phyloP scores from a whole-genome alignment of 2,329 filamentous ascomycete genomes.

The Aureobasidium sp. region DNA sequence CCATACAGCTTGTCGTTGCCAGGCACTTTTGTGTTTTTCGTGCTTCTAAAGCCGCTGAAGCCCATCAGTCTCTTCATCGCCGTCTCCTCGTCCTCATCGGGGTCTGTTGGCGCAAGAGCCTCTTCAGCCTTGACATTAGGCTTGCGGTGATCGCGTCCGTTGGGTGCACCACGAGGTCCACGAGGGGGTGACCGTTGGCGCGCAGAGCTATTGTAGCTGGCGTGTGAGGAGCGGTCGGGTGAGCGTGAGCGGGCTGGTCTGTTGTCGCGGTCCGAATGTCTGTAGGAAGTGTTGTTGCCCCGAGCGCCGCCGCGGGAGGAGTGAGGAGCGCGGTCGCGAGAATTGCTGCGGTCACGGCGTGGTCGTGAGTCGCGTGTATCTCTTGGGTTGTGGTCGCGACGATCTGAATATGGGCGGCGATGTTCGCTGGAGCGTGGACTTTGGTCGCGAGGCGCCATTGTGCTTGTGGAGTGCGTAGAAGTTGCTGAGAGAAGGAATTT shows the following conservation, averaged over 20 bases:
- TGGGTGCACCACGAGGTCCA: background rate
- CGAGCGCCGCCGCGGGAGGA: background rate
- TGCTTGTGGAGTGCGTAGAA: background rate
- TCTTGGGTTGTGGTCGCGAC: background rate
- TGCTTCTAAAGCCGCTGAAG: constrained; percentile 76
- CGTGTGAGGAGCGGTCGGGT: background rate
- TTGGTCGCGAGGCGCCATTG: constrained; percentile 11
- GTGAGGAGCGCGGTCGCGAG: constrained; percentile 3
- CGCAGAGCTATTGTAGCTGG: background rate
- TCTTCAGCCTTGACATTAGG: constrained; percentile 21
- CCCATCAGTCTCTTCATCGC: constrained; percentile 85
- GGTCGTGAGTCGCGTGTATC: background rate
- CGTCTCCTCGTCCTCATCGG: constrained; percentile 54
- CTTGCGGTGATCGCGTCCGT: background rate
- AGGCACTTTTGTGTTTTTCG: constrained; percentile 79
- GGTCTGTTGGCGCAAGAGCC: constrained; percentile 18
- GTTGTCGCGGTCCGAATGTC: background rate
- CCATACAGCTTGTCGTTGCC: constrained; percentile 75
- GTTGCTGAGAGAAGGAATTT: background rate
- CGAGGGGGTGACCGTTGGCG: background rate
- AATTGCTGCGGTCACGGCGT: constrained; percentile 10
- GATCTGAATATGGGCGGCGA: background rate
- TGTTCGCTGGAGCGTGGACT: constrained; percentile 1
- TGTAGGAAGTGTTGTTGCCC: background rate
- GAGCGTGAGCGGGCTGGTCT: constrained; percentile 3